Conservation (phyloP, 306 rosid genomes). For the Sophora flavescens region DNA sequence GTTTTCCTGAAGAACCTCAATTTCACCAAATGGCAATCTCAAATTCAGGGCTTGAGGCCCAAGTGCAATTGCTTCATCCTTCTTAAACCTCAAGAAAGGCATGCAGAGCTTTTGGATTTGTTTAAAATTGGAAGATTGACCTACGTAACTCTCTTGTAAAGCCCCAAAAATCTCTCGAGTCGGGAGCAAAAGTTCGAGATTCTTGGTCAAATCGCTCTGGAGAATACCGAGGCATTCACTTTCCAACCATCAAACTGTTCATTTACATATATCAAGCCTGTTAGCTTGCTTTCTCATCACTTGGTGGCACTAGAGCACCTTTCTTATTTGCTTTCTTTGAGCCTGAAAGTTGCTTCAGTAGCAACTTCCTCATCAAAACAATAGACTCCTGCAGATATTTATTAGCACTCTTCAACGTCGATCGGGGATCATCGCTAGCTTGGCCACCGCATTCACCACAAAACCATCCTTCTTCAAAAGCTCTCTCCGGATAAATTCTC, state of each 20-base stretch:
- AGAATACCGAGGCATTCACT: slow-evolving; percentile 82
- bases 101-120: slow-evolving; percentile 76
- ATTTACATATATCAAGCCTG: slow-evolving; percentile 75
- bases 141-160: slow-evolving; percentile 63
- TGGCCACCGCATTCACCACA: slow-evolving; percentile 90
- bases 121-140: slow-evolving; percentile 67
- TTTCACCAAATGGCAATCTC: slow-evolving; percentile 85
- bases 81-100: slow-evolving; percentile 91
- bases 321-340: slow-evolving; percentile 72
- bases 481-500: slow-evolving; percentile 85
- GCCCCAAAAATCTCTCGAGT: slow-evolving; percentile 68
- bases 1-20: slow-evolving; percentile 79
- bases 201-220: slow-evolving; percentile 56
- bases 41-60: slow-evolving; percentile 82
- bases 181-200: slow-evolving; percentile 62
- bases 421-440: slow-evolving; percentile 77
- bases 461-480: slow-evolving; percentile 84
- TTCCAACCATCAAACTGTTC: slow-evolving; percentile 90
- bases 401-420: slow-evolving; percentile 76
- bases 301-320: slow-evolving; percentile 59
- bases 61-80: slow-evolving; percentile 71
- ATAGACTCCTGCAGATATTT: slow-evolving; percentile 88
- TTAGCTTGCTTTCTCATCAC: slow-evolving; percentile 57
- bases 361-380: slow-evolving; percentile 84
- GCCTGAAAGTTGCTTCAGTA: slow-evolving; percentile 81